Percentiles rank a stretch among this genome's conserved stretches.
These are phyloP conservation scores for Piper longum DNA, from an alignment of 164 flowering plant genomes.

Conservation along the genomic window DNA sequence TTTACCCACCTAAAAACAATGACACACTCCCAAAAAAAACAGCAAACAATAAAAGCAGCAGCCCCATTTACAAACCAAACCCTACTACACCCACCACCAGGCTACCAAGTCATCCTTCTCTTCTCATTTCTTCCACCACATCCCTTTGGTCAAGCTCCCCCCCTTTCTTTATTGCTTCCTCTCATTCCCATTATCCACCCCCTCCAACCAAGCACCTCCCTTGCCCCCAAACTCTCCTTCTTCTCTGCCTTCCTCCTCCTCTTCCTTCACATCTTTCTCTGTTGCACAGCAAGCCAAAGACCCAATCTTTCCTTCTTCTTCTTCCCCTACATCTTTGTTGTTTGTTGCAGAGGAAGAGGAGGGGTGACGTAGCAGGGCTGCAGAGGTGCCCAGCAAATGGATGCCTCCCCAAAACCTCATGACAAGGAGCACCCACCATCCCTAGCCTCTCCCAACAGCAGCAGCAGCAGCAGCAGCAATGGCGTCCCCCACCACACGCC, in stretches of 20 bases:
- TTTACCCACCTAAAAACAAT: no score
- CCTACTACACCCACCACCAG: neutral
- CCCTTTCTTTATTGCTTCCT: conserved; percentile 5
- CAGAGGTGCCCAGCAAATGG: neutral
- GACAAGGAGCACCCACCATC: conserved; percentile 41
- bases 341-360: neutral
- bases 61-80: neutral
- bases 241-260: no score
- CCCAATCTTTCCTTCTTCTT: neutral
- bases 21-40: no score
- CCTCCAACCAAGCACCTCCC: no score
- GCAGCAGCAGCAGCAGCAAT: conserved; percentile 22
- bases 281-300: no score
- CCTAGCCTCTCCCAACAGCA: conserved; percentile 10
- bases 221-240: no score
- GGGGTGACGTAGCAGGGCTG: neutral
- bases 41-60: no score
- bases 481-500: conserved; percentile 9
- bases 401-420: conserved; percentile 12
- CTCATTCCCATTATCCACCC: no score
- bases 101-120: neutral
- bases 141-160: conserved; percentile 27
- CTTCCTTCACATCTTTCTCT: no score
- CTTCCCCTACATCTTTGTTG: neutral
- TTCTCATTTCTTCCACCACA: conserved; percentile 4